phyloP scores from a whole-genome alignment of 1,139 yeast genomes.

The Hansenula anomala region DNA sequence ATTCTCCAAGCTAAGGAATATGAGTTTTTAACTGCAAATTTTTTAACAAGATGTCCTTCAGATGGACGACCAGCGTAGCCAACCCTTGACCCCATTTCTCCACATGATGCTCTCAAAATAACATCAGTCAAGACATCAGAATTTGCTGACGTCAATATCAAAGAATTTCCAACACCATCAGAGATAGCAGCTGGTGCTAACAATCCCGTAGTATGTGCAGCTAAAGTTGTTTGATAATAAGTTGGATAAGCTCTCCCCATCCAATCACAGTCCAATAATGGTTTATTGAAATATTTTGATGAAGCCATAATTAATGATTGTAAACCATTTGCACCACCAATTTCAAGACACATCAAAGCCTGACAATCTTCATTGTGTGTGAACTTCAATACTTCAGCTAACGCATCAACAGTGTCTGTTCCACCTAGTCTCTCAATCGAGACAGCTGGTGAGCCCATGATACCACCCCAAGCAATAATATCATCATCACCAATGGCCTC shows the following conservation, averaged over 20 bases:
- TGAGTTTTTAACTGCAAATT: slow-evolving; percentile 26
- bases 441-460: slow-evolving; percentile 37
- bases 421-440: slow-evolving; percentile 34
- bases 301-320: slow-evolving; percentile 27
- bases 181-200: slow-evolving; percentile 30
- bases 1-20: slow-evolving; percentile 40
- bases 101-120: slow-evolving; percentile 33
- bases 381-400: slow-evolving; percentile 21
- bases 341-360: slow-evolving; percentile 30
- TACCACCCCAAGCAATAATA: slow-evolving; percentile 8
- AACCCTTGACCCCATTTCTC: slow-evolving; percentile 32
- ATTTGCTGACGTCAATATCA: slow-evolving; percentile 29
- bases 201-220: slow-evolving; percentile 19
- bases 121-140: slow-evolving; percentile 29
- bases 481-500: slow-evolving; percentile 23
- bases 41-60: slow-evolving; percentile 20
- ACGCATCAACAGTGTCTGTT: slow-evolving; percentile 26
- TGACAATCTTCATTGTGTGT: slow-evolving; percentile 16
- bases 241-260: slow-evolving; percentile 42
- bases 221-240: slow-evolving; percentile 31
- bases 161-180: slow-evolving; percentile 37
- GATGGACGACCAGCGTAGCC: slow-evolving; percentile 32
- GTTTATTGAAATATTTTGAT: slow-evolving; percentile 26
- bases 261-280: slow-evolving; percentile 34
- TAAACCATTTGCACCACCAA: slow-evolving; percentile 39